These are phyloP conservation scores for Puccinellia tenuiflora DNA, from an alignment of 176 grass and related monocot species.

Conservation along the genomic window DNA sequence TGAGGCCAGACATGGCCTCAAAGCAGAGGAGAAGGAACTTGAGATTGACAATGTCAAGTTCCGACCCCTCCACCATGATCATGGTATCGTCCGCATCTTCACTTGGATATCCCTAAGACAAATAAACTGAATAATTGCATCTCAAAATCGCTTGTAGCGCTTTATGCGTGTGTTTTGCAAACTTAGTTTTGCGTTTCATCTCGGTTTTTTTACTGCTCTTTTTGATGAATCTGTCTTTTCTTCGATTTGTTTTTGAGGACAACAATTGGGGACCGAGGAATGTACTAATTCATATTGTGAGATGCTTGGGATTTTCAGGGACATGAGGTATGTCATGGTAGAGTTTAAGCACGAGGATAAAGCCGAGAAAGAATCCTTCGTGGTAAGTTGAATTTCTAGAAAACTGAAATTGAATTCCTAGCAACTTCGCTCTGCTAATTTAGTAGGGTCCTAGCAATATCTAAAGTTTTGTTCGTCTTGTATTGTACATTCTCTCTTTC, in stretches of 20 bases:
- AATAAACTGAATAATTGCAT: background rate
- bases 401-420: background rate
- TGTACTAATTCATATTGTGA: background rate
- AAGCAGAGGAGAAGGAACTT: too few relatives aligned
- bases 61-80: too few relatives aligned
- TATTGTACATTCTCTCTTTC: too few relatives aligned
- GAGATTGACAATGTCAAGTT: too few relatives aligned
- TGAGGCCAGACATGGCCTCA: too few relatives aligned
- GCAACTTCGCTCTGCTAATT: background rate
- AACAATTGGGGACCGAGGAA: background rate
- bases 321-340: background rate
- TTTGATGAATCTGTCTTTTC: background rate
- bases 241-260: background rate
- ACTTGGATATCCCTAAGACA: background rate
- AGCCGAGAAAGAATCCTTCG: background rate
- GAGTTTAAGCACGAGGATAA: background rate
- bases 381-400: background rate
- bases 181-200: background rate
- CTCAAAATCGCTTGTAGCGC: background rate
- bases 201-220: background rate
- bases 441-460: too few relatives aligned
- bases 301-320: background rate
- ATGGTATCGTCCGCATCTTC: too few relatives aligned
- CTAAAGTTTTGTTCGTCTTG: too few relatives aligned
- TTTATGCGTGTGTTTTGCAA: background rate